Conservation (phyloP, 1,284 basidiomycete genomes). For the Chalciporus piperatoides region DNA sequence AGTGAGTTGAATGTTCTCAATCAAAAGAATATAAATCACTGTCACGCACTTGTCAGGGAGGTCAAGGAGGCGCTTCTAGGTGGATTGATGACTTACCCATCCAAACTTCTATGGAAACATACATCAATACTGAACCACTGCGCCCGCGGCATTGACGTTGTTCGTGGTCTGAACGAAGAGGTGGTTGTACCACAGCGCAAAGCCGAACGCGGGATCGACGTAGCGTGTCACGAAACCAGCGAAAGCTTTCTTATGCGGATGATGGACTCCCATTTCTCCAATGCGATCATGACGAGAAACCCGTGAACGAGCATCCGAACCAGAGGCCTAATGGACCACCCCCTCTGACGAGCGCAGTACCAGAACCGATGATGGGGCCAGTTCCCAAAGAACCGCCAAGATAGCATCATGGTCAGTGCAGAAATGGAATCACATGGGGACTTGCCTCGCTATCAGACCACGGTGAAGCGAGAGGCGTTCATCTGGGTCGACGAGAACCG, state of each 20-base stretch:
- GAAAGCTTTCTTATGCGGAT: conserved; percentile 42
- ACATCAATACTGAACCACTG: conserved; percentile 10
- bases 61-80: background rate
- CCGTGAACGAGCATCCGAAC: conserved; percentile 25
- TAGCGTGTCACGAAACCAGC: conserved; percentile 44
- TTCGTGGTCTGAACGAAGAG: conserved; percentile 12
- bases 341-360: conserved; percentile 24
- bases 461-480: no score
- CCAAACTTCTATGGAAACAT: conserved; percentile 14
- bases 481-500: background rate
- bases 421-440: no score
- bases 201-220: conserved; percentile 48
- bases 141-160: conserved; percentile 9
- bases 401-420: conserved; percentile 9
- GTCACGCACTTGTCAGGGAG: conserved; percentile 1
- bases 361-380: conserved; percentile 22
- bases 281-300: conserved; percentile 35
- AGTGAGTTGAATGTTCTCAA: conserved; percentile 6
- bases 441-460: no score
- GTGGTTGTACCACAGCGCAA: conserved; percentile 42
- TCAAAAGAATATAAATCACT: conserved; percentile 15
- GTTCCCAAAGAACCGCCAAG: conserved; percentile 7
- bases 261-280: conserved; percentile 39
- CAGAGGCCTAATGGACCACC: conserved; percentile 26
- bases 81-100: conserved; percentile 2